Evolutionary conservation across 208 protist genomes (phyloP).

Genomic region (Lotmaria passim): DNA sequence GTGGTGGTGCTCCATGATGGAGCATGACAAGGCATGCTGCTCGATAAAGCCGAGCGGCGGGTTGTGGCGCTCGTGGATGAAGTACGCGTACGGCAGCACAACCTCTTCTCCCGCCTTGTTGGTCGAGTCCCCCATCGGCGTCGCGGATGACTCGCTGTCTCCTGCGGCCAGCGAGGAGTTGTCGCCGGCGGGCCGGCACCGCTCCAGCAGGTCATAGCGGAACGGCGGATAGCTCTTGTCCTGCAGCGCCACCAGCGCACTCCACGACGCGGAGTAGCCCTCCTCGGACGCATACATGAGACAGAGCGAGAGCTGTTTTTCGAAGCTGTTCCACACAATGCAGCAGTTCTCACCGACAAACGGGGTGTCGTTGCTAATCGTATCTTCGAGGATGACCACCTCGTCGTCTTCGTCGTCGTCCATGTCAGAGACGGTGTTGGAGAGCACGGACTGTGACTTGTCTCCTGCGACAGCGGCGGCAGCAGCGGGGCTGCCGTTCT

Average conservation of each 20-base stretch:
- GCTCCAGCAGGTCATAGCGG: slow-evolving; percentile 55
- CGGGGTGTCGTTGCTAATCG: slow-evolving; percentile 72
- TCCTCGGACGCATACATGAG: slow-evolving; percentile 82
- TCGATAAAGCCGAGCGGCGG: slow-evolving; percentile 80
- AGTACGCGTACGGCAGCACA: slow-evolving; percentile 66
- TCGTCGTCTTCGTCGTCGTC: slow-evolving; percentile 40
- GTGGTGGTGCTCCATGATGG: slow-evolving; percentile 70
- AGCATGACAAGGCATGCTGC: slow-evolving; percentile 72
- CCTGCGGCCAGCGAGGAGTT: slow-evolving; percentile 1
- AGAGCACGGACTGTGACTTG: neutral
- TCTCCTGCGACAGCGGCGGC: neutral
- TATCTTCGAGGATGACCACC: slow-evolving; percentile 73
- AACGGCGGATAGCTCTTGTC: slow-evolving; percentile 71
- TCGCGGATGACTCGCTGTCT: slow-evolving; percentile 16
- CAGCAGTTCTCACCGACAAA: slow-evolving; percentile 88
- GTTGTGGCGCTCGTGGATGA: slow-evolving; percentile 68
- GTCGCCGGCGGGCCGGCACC: slow-evolving; percentile 30
- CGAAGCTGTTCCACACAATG: slow-evolving; percentile 88
- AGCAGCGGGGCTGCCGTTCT: neutral
- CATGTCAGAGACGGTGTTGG: slow-evolving; percentile 24
- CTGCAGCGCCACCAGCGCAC: slow-evolving; percentile 72
- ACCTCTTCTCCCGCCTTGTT: slow-evolving; percentile 12
- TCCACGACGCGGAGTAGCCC: slow-evolving; percentile 77
- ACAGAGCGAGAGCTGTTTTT: slow-evolving; percentile 74
- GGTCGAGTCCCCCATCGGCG: neutral